Percentiles rank a stretch among this genome's conserved stretches.
phyloP scores from a whole-genome alignment of 1,284 basidiomycete species.

The Phlebopus sp. region DNA sequence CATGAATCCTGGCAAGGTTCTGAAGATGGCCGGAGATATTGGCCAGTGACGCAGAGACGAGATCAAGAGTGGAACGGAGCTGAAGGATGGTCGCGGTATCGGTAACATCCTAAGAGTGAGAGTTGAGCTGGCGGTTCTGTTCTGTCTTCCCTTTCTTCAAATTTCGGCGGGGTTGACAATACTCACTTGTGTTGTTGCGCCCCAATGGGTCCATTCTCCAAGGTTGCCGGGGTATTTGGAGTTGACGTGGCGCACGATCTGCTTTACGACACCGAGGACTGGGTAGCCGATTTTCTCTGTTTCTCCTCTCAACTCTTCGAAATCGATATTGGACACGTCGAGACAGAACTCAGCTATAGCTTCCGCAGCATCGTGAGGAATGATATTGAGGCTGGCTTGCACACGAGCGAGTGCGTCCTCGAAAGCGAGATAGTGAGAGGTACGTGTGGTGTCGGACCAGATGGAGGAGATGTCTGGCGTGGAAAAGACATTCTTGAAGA shows the following conservation, averaged over 20 bases:
- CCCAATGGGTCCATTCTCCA: constrained; percentile 46
- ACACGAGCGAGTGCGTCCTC: constrained; percentile 38
- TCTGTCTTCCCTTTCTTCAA: not conserved
- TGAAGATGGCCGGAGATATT: constrained; percentile 30
- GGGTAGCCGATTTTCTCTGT: constrained; percentile 44
- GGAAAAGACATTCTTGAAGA: constrained; percentile 41
- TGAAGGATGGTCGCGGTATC: constrained; percentile 45
- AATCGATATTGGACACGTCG: constrained; percentile 35
- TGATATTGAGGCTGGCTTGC: constrained; percentile 38
- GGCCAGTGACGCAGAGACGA: constrained; percentile 31
- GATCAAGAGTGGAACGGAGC: constrained; percentile 36
- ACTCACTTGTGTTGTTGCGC: constrained; percentile 44
- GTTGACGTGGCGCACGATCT: constrained; percentile 39
- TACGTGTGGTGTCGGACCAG: constrained; percentile 41
- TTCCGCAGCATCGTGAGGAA: constrained; percentile 36
- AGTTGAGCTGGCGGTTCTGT: too few species aligned
- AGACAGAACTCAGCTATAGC: constrained; percentile 33
- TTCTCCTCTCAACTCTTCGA: constrained; percentile 36
- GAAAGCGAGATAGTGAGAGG: constrained; percentile 38
- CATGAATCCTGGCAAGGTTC: constrained; percentile 29
- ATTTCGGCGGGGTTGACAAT: not conserved
- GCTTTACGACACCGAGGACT: constrained; percentile 41
- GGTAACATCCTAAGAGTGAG: constrained; percentile 37
- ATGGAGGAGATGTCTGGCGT: constrained; percentile 34
- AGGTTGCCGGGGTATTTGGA: constrained; percentile 28